Conservation (phyloP, 1,284 basidiomycete genomes). For the Marasmius sp. region DNA sequence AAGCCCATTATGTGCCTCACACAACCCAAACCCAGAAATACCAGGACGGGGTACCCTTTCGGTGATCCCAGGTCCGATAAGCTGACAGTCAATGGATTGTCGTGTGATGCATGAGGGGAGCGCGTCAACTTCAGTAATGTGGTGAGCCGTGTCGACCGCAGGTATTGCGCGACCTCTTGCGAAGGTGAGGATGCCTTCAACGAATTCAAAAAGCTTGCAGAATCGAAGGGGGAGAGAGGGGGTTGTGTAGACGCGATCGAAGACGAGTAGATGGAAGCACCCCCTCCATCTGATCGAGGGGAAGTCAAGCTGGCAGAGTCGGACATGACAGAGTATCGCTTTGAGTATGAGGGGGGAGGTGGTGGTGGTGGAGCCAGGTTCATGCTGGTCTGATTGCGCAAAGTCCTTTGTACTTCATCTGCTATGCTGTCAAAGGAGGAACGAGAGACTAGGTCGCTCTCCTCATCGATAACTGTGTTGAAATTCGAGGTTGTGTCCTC, state of each 20-base stretch:
- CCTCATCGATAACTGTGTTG: constrained; percentile 51
- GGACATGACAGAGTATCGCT: constrained; percentile 45
- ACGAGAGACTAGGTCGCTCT: constrained; percentile 63
- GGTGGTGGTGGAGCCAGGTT: constrained; percentile 35
- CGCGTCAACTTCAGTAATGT: constrained; percentile 78
- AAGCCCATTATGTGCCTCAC: constrained; percentile 93
- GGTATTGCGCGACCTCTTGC: constrained; percentile 78
- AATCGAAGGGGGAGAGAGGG: constrained; percentile 46
- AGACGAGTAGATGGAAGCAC: constrained; percentile 46
- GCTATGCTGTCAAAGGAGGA: constrained; percentile 84
- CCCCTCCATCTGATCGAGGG: constrained; percentile 52
- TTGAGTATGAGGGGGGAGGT: constrained; percentile 48
- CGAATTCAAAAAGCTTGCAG: constrained; percentile 39
- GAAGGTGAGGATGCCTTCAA: constrained; percentile 49
- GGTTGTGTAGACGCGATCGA: constrained; percentile 42
- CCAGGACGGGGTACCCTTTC: constrained; percentile 81
- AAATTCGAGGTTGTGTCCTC: constrained; percentile 54
- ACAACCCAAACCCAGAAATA: constrained; percentile 92
- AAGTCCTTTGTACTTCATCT: constrained; percentile 71
- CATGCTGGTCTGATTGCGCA: constrained; percentile 56
- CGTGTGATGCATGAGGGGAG: constrained; percentile 73
- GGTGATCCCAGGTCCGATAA: constrained; percentile 87
- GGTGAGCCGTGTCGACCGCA: constrained; percentile 84
- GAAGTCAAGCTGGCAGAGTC: constrained; percentile 50
- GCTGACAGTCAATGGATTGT: constrained; percentile 81